These are phyloP conservation scores for Vicia villosa DNA, from an alignment of 306 rosid species.

Conservation along the genomic window DNA sequence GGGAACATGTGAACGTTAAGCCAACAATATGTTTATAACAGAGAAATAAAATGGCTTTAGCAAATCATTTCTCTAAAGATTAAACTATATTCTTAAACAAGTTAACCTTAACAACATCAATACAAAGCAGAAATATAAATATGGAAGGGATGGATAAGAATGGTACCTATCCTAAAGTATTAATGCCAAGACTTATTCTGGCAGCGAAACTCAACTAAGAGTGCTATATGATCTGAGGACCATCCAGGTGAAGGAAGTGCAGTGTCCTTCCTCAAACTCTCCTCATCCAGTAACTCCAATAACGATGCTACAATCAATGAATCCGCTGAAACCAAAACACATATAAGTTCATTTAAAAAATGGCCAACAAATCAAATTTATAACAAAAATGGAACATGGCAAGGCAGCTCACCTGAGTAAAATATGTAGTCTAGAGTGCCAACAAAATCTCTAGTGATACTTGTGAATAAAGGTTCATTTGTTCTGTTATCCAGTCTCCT, in stretches of 20 bases:
- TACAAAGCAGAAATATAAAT: not conserved
- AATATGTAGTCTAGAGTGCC: conserved; percentile 98
- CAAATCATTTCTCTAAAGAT: not conserved
- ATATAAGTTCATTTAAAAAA: conserved; percentile 8
- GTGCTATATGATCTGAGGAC: conserved; percentile 99
- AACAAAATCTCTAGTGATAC: conserved; percentile 87
- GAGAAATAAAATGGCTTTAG: not conserved
- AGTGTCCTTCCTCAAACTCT: conserved; percentile 93
- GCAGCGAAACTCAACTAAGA: conserved; percentile 92
- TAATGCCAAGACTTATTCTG: conserved; percentile 84
- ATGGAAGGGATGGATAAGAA: conserved; percentile 3
- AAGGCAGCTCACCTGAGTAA: conserved; percentile 73
- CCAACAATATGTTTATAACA: not conserved
- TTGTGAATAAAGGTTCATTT: conserved; percentile 92
- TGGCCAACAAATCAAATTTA: not conserved
- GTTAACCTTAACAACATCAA: not conserved
- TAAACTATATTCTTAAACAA: not conserved
- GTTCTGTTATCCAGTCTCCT: conserved; percentile 75
- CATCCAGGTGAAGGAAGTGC: conserved; percentile 99
- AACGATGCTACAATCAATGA: conserved; percentile 88
- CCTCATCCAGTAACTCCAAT: conserved; percentile 95
- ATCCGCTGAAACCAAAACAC: conserved; percentile 72
- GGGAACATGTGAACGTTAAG: not conserved
- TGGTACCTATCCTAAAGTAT: conserved; percentile 48
- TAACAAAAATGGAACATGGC: conserved; percentile 9